Evolutionary conservation across 257 asterid genomes (phyloP).

Genomic region (Solanum gracilifrons): DNA sequence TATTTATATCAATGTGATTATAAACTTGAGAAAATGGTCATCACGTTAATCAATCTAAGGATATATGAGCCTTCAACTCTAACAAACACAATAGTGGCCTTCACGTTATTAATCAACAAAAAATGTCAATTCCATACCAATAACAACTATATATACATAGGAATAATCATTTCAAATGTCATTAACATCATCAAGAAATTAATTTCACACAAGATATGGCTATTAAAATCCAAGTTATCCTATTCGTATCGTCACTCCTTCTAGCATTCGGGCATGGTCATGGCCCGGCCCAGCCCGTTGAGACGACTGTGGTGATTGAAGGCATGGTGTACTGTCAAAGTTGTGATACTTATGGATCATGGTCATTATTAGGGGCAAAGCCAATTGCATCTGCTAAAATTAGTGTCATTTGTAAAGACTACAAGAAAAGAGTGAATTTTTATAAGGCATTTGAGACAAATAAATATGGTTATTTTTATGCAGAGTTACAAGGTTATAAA

Average conservation of each 20-base stretch:
- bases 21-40: conserved; percentile 12
- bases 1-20: neutral
- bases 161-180: conserved; percentile 4
- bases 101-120: neutral
- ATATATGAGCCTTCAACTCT: neutral
- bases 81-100: neutral
- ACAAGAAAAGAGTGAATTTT: conserved; percentile 43
- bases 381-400: conserved; percentile 42
- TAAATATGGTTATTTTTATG: conserved; percentile 63
- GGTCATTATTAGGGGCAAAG: conserved; percentile 45
- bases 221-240: conserved; percentile 18
- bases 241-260: conserved; percentile 18
- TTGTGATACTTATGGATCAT: conserved; percentile 41
- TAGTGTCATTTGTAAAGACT: conserved; percentile 67
- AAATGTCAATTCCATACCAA: neutral
- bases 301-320: conserved; percentile 54
- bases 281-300: conserved; percentile 12
- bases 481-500: conserved; percentile 55
- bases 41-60: conserved; percentile 33
- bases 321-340: conserved; percentile 73
- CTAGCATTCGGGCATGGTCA: conserved; percentile 19
- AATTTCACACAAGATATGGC: conserved; percentile 26
- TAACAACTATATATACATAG: conserved; percentile 15
- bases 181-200: neutral
- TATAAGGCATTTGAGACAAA: conserved; percentile 56